These are phyloP conservation scores for Leptosphaerulina australis DNA, from an alignment of 2,329 filamentous ascomycete genomes.

Conservation along the genomic window DNA sequence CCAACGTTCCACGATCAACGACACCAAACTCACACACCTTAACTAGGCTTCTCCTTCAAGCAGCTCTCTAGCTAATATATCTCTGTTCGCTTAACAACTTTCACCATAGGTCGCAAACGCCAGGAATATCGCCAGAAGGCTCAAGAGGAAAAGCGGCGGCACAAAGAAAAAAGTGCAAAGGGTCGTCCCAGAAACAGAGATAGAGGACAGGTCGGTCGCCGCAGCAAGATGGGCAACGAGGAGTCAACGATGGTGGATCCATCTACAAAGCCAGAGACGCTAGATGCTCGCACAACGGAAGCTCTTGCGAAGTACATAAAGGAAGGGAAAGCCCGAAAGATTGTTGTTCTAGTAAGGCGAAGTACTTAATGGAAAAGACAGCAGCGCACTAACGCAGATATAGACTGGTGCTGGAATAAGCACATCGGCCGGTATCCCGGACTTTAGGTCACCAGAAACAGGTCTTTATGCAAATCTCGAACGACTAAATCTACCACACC, in stretches of 20 bases:
- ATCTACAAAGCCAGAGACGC: slow-evolving; percentile 66
- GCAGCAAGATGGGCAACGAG: slow-evolving; percentile 82
- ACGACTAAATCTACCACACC: slow-evolving; percentile 81
- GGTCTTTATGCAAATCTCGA: slow-evolving; percentile 93
- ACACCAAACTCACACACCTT: background rate
- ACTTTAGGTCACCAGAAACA: slow-evolving; percentile 91
- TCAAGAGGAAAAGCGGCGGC: slow-evolving; percentile 44
- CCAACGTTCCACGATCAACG: slow-evolving; percentile 2
- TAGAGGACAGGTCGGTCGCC: slow-evolving; percentile 28
- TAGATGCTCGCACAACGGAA: slow-evolving; percentile 71
- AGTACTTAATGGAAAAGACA: background rate
- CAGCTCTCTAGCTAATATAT: background rate
- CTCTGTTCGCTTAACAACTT: background rate
- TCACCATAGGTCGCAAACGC: slow-evolving; percentile 59
- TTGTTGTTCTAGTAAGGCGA: slow-evolving; percentile 75
- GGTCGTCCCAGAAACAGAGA: slow-evolving; percentile 24
- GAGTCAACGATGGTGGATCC: slow-evolving; percentile 73
- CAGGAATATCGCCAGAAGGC: slow-evolving; percentile 51
- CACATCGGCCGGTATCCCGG: slow-evolving; percentile 76
- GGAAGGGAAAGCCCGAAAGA: slow-evolving; percentile 67
- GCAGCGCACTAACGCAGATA: slow-evolving; percentile 9
- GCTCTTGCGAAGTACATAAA: slow-evolving; percentile 82
- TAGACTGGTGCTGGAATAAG: slow-evolving; percentile 85
- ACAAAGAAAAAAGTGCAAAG: slow-evolving; percentile 33
- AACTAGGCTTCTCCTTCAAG: background rate